Evolutionary conservation across 1,284 basidiomycete genomes (phyloP), one percentile per base, ranked within the genome.

Genomic region (Blastosporella zonata): DNA sequence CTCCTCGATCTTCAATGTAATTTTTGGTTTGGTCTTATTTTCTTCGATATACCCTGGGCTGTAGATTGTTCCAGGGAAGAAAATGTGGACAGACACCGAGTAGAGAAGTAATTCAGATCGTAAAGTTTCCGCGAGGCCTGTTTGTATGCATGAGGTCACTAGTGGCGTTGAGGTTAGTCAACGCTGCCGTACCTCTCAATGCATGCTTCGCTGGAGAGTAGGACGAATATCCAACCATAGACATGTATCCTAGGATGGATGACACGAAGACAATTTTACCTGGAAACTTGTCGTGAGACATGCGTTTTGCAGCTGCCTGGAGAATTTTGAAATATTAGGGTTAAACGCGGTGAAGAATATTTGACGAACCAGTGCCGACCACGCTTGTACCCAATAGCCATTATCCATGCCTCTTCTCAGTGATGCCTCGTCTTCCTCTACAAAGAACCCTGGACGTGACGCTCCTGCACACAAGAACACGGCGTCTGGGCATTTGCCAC

Each of bases 141-240:
- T 37, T 18, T 70, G 72, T n/a, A n/a, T n/a, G n/a, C n/a, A 83
- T 77, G 62, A 81, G 77, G 64, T 41, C 23, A 22, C 3, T 37
- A 23, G 25, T 36, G 41, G 27, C 20, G 36, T 33, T 31, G 6
- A 33, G 17, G 38, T 40, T 20, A 17, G 20, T 18, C 22, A 41
- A 37, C 13, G 60, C 58, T 84, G 27, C 63, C 62, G 41, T 59
- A 90, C 93, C 94, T 70, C 93, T 75, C 12, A 97, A 68, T 8
- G 96, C 96, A 59, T 89, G 87, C 66, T 97, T 98, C 41, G 84
- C 89, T 0, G 95, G 93, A 1, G 90, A 74, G 65, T 99, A 98
- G 1, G 86, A 78, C 2, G 87, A 75, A 60, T 90, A 98, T 0
- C 96, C 95, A 13, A 90, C 72, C 43, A 97, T 77, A 1, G 84